phyloP scores from a whole-genome alignment of 2,329 filamentous ascomycete species.

The Botryosphaeria dothidea region DNA sequence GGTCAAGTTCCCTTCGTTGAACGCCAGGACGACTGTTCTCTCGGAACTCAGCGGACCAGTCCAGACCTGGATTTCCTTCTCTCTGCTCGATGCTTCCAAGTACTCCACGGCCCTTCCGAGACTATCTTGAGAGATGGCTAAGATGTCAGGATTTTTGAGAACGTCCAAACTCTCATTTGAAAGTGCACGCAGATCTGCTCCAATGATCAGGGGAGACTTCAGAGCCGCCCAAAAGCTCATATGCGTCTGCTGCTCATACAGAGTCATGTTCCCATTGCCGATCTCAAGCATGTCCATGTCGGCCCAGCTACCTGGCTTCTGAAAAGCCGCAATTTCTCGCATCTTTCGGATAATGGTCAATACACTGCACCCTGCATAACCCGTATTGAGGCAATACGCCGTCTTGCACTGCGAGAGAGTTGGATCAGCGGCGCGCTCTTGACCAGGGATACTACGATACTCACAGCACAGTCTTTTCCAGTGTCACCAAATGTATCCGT shows the following conservation, averaged over 20 bases:
- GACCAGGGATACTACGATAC: too few species aligned
- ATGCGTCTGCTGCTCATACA: constrained; percentile 50
- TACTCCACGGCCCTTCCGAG: not conserved
- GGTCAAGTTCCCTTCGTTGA: not conserved
- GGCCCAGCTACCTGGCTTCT: constrained; percentile 27
- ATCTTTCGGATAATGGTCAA: constrained; percentile 37
- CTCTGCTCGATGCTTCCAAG: not conserved
- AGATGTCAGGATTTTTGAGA: constrained; percentile 43
- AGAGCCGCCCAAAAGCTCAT: constrained; percentile 56
- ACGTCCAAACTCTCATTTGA: constrained; percentile 42
- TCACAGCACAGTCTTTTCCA: not conserved
- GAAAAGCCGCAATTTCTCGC: constrained; percentile 35
- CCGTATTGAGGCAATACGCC: constrained; percentile 37
- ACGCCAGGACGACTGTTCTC: not conserved
- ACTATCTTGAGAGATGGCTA: constrained; percentile 50
- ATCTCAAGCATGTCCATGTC: constrained; percentile 41
- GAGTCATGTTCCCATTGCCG: constrained; percentile 51
- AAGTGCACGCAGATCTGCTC: constrained; percentile 35
- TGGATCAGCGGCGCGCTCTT: too few species aligned
- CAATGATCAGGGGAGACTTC: constrained; percentile 54
- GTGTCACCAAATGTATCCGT: constrained; percentile 1
- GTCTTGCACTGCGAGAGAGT: constrained; percentile 30
- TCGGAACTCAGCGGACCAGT: not conserved
- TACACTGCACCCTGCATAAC: constrained; percentile 22
- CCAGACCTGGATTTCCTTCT: not conserved